Percentiles rank a stretch among this genome's conserved stretches.
phyloP scores from a whole-genome alignment of 2,329 filamentous ascomycete species.

The Pseudogymnoascus sp. region DNA sequence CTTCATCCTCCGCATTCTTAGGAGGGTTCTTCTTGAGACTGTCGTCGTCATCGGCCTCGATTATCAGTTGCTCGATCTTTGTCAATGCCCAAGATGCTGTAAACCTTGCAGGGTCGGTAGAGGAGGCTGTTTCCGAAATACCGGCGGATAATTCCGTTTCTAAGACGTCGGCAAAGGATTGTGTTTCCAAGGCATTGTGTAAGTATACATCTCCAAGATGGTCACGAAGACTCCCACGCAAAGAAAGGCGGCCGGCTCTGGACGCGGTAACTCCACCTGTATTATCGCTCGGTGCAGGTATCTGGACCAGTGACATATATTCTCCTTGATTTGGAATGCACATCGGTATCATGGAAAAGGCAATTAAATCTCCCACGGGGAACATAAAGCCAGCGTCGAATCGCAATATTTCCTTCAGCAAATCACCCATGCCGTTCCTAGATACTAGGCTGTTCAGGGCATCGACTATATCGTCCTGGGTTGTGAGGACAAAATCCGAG shows the following conservation, averaged over 20 bases:
- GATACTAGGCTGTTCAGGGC: conserved; percentile 15
- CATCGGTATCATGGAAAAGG: conserved; percentile 14
- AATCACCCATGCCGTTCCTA: conserved; percentile 13
- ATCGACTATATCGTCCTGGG: conserved; percentile 19
- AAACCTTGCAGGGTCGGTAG: background rate
- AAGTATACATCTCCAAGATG: conserved; percentile 10
- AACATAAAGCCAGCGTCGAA: conserved; percentile 17
- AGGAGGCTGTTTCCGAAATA: background rate
- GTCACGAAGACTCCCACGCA: conserved; percentile 16
- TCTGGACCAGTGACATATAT: conserved; percentile 17
- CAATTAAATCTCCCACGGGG: conserved; percentile 20
- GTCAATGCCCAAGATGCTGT: background rate
- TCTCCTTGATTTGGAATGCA: conserved; percentile 5
- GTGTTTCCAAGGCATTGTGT: background rate
- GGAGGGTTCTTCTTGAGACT: background rate
- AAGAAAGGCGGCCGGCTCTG: conserved; percentile 16
- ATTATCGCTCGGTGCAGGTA: conserved; percentile 24
- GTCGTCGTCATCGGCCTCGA: background rate
- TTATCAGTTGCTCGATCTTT: background rate
- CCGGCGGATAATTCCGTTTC: background rate
- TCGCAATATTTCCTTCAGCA: conserved; percentile 15
- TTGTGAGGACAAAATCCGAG: conserved; percentile 17
- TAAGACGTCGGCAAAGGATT: background rate
- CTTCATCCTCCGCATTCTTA: background rate
- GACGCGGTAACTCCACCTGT: conserved; percentile 19